These are phyloP conservation scores for Naematelia encephala DNA, from an alignment of 768 basidiomycete species.

Conservation along the genomic window DNA sequence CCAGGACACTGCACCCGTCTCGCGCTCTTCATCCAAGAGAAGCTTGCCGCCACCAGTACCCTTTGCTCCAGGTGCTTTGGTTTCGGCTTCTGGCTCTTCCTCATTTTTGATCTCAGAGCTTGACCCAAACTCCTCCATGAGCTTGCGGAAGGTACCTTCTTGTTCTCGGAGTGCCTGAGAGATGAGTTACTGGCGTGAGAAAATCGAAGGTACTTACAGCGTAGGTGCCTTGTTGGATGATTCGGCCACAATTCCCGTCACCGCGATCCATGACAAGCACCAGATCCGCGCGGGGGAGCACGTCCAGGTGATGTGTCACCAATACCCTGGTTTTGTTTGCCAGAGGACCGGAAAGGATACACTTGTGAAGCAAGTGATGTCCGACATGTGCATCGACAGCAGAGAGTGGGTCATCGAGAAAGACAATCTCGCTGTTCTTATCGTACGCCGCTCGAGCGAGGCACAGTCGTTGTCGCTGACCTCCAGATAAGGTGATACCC, in stretches of 20 bases:
- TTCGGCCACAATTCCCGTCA: conserved; percentile 37
- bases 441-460: conserved; percentile 44
- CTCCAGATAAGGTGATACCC: conserved; percentile 55
- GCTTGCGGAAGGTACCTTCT: conserved; percentile 37
- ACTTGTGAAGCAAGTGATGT: conserved; percentile 63
- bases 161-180: conserved; percentile 19
- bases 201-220: conserved; percentile 24
- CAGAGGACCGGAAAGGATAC: conserved; percentile 54
- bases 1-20: conserved; percentile 58
- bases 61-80: conserved; percentile 54
- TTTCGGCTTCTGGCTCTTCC: conserved; percentile 1
- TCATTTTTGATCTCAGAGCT: conserved; percentile 58
- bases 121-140: conserved; percentile 53
- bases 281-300: conserved; percentile 43
- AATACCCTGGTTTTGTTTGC: conserved; percentile 62
- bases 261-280: conserved; percentile 46
- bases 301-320: conserved; percentile 54
- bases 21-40: conserved; percentile 57
- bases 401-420: conserved; percentile 57
- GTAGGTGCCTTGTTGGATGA: conserved; percentile 66
- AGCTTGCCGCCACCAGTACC: conserved; percentile 11
- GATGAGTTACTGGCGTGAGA: background rate
- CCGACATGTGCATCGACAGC: conserved; percentile 77
- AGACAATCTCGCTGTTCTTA: conserved; percentile 32
- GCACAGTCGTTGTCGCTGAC: conserved; percentile 44